Evolutionary conservation across 345 rosid genomes (phyloP).

Genomic region (Laguncularia racemosa): DNA sequence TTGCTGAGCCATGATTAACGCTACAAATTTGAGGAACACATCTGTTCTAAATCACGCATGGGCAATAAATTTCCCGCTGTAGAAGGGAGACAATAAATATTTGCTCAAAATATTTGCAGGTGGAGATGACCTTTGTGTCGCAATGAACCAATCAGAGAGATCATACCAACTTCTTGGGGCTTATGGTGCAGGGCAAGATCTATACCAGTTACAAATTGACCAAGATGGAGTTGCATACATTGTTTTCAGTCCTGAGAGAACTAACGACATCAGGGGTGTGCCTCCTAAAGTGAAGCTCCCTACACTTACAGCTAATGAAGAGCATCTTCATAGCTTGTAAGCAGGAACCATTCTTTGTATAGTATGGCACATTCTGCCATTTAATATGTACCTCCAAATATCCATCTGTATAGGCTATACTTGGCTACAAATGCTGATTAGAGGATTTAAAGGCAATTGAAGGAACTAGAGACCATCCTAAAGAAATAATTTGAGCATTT

Average conservation of each 20-base stretch:
- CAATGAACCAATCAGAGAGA: slow-evolving; percentile 78
- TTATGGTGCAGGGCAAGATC: slow-evolving; percentile 67
- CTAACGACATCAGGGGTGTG: slow-evolving; percentile 9
- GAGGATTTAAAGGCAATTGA: no score
- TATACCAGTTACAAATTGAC: slow-evolving; percentile 43
- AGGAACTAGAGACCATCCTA: no score
- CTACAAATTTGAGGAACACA: no score
- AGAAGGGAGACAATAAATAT: neutral
- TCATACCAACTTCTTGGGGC: slow-evolving; percentile 82
- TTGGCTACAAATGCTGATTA: no score
- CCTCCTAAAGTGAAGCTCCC: slow-evolving; percentile 62
- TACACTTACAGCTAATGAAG: slow-evolving; percentile 29
- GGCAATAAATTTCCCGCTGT: no score
- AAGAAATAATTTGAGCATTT: no score
- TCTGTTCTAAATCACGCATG: no score
- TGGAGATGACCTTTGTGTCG: slow-evolving; percentile 58
- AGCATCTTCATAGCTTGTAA: slow-evolving; percentile 19
- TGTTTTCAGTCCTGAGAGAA: slow-evolving; percentile 36
- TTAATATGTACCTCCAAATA: no score
- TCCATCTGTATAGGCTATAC: no score
- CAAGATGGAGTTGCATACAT: slow-evolving; percentile 23
- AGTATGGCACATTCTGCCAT: no score
- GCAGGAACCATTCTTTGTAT: neutral
- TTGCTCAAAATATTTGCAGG: slow-evolving; percentile 26
- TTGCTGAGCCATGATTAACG: no score